phyloP scores from a whole-genome alignment of 306 rosid species.

The Quercus mongolica region DNA sequence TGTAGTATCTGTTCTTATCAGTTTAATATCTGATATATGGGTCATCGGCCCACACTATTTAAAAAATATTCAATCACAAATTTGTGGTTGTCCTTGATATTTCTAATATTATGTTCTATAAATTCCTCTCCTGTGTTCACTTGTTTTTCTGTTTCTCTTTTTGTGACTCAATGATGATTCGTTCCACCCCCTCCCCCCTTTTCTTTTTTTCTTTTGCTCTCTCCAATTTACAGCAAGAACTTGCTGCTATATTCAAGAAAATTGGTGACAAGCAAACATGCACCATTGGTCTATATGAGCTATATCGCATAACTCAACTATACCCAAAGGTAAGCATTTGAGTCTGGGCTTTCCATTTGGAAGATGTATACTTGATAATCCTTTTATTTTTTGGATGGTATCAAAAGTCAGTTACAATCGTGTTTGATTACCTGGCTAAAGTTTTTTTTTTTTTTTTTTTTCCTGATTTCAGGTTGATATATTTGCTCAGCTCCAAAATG shows the following conservation, averaged over 20 bases:
- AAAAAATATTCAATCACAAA: not conserved
- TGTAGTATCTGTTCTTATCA: no score
- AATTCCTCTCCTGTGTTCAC: not conserved
- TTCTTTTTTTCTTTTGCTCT: conserved; percentile 8
- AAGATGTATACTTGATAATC: not conserved
- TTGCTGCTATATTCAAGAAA: conserved; percentile 98
- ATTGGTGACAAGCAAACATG: conserved; percentile 99
- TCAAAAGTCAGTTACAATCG: not conserved
- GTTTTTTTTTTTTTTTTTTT: conserved; percentile 10
- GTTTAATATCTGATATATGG: no score
- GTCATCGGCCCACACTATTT: no score
- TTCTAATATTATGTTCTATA: not conserved
- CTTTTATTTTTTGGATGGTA: not conserved
- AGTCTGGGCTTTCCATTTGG: conserved; percentile 3
- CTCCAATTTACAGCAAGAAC: conserved; percentile 74
- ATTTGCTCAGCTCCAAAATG: conserved; percentile 95
- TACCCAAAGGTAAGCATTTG: conserved; percentile 72
- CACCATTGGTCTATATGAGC: conserved; percentile 85
- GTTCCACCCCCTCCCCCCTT: not conserved
- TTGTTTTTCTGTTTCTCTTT: not conserved
- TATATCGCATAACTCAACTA: conserved; percentile 90
- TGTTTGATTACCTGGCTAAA: conserved; percentile 15
- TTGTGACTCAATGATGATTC: conserved; percentile 4
- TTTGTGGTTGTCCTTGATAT: not conserved
- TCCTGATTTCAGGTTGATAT: conserved; percentile 77